These are phyloP conservation scores for Aspergillus sclerotiicarbonarius DNA, from an alignment of 495 filamentous ascomycete species.

Conservation along the genomic window DNA sequence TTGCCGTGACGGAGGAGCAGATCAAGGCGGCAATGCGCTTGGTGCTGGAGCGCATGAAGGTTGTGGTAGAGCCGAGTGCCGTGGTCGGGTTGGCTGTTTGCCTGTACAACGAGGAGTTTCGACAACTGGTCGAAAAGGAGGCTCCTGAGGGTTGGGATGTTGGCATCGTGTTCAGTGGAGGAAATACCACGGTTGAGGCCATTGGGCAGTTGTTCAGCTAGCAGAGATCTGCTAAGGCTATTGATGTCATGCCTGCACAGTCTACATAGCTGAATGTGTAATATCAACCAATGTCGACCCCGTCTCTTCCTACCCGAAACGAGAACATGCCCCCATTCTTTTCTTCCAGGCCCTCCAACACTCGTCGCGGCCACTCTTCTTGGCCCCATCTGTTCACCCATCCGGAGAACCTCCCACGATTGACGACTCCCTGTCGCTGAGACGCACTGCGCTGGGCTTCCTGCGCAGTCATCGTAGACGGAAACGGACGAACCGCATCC, in stretches of 20 bases:
- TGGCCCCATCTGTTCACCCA: conserved; percentile 47
- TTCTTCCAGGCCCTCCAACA: conserved; percentile 31
- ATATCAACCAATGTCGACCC: conserved; percentile 12
- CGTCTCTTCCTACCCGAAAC: conserved; percentile 15
- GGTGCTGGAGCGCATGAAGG: conserved; percentile 86
- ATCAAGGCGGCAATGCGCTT: conserved; percentile 75
- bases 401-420: conserved; percentile 39
- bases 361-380: conserved; percentile 42
- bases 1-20: conserved; percentile 75
- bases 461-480: conserved; percentile 49
- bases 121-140: conserved; percentile 65
- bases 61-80: conserved; percentile 87
- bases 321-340: conserved; percentile 32
- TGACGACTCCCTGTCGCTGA: conserved; percentile 40
- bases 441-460: conserved; percentile 54
- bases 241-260: not conserved
- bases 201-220: conserved; percentile 48
- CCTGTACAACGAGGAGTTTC: conserved; percentile 82
- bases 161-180: conserved; percentile 82
- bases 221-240: conserved; percentile 12
- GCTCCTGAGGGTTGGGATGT: conserved; percentile 81
- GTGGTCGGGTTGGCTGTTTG: conserved; percentile 81
- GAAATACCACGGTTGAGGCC: conserved; percentile 83
- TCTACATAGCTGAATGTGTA: not conserved
- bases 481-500: conserved; percentile 50